phyloP scores from a whole-genome alignment of 495 filamentous ascomycete genomes.

The Tetracladium setigerum region DNA sequence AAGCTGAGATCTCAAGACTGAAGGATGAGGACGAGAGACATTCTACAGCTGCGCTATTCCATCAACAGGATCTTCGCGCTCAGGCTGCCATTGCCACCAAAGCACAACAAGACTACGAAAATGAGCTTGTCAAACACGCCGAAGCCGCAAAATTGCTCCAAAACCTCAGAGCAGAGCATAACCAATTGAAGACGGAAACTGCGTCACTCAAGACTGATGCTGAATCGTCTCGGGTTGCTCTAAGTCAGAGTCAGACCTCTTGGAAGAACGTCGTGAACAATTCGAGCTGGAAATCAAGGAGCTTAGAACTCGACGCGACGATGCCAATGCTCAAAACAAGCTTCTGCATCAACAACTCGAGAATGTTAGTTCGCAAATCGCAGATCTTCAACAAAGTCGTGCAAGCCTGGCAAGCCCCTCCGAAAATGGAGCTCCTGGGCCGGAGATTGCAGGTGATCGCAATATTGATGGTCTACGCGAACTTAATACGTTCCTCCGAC shows the following conservation, averaged over 20 bases:
- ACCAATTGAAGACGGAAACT: conserved; percentile 69
- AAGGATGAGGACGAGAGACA: conserved; percentile 82
- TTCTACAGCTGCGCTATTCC: conserved; percentile 63
- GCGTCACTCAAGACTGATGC: conserved; percentile 65
- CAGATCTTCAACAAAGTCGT: conserved; percentile 66
- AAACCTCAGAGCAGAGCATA: conserved; percentile 66
- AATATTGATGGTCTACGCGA: conserved; percentile 73
- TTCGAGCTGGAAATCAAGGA: conserved; percentile 81
- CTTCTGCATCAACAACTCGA: conserved; percentile 85
- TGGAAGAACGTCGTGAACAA: conserved; percentile 70
- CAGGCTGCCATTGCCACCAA: conserved; percentile 90
- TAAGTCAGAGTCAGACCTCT: conserved; percentile 75
- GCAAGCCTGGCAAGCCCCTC: conserved; percentile 39
- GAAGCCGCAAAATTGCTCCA: conserved; percentile 82
- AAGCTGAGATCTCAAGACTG: conserved; percentile 69
- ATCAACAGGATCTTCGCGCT: conserved; percentile 83
- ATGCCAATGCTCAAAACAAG: conserved; percentile 77
- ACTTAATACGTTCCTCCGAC: conserved; percentile 81
- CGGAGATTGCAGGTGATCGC: conserved; percentile 26
- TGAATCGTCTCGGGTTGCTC: conserved; percentile 68
- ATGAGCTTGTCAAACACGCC: conserved; percentile 86
- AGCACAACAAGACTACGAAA: conserved; percentile 92
- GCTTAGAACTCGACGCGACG: conserved; percentile 66
- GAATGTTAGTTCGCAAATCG: conserved; percentile 68
- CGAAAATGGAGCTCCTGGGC: conserved; percentile 28